These are phyloP conservation scores for Lactifluus subvellereus DNA, from an alignment of 768 basidiomycete species.

Conservation along the genomic window DNA sequence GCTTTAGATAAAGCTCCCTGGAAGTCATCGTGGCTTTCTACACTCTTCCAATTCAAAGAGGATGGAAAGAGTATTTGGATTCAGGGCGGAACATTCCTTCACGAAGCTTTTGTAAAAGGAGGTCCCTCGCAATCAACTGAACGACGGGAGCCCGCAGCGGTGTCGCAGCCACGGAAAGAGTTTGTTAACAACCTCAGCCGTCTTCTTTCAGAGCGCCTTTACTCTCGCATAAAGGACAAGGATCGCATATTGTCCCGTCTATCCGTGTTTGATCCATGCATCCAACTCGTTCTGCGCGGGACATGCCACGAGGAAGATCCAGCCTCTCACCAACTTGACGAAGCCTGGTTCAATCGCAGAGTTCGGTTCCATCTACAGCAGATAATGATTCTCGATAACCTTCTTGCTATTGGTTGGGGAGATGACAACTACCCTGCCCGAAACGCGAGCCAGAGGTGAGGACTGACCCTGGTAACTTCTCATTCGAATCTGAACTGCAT, in stretches of 20 bases:
- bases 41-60: conserved; percentile 12
- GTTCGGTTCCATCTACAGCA: conserved; percentile 45
- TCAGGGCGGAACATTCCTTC: background rate
- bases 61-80: conserved; percentile 1
- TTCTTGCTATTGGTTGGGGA: conserved; percentile 15
- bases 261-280: conserved; percentile 12
- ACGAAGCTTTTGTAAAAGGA: background rate
- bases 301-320: conserved; percentile 35
- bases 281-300: conserved; percentile 31
- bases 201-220: conserved; percentile 5
- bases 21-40: conserved; percentile 6
- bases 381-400: conserved; percentile 40
- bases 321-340: conserved; percentile 32
- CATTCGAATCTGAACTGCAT: background rate
- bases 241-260: background rate
- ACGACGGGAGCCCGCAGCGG: background rate
- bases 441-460: conserved; percentile 9
- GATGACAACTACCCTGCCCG: background rate
- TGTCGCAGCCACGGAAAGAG: background rate
- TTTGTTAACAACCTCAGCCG: background rate
- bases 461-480: background rate
- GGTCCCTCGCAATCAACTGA: background rate
- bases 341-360: conserved; percentile 38
- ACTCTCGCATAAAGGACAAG: background rate
- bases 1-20: conserved; percentile 13